Base-by-base conservation (phyloP, 495 filamentous ascomycete species). In the Opeltia flavorubescens region DNA sequence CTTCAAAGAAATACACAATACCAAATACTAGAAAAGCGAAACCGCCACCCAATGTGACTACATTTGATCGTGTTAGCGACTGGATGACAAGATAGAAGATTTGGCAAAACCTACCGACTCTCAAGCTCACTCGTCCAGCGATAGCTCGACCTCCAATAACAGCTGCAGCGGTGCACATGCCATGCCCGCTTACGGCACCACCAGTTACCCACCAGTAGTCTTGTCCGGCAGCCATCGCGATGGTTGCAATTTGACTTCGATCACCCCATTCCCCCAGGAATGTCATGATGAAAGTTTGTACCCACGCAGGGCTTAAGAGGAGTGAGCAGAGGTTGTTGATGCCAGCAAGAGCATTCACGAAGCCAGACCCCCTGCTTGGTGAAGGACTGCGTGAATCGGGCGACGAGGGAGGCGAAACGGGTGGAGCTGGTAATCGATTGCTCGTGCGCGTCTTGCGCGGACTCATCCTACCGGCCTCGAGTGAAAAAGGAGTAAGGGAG, bases 131-230 rank as follows among this genome's bases (percentile, higher is more conserved):
- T 63, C 74, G 80, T 18, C 89, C 91, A 36, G 91, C 91, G 57
- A 98, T 82, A 44, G 89, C 91, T 53, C 86, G 70, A 30, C 91
- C 91, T 5, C 91, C 91, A 48, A 98, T 71, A 17, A 98, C 91
- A n/a, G 91, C 91, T 35, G 83, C 81, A 24, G 83, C 81, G 5
- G 91, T 98, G 65, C 91, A 98, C 42, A 86, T 72, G 24, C 76
- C 80, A 62, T 98, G 91, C 31, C 93, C 91, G 4, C 76, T 69
- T 36, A 94, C 76, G 6, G 91, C 89, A 44, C 91, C 91, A 46
- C 87, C 68, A 3, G 87, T 95, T 13, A 98, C 91, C 86, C 88
- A 95, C 91, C 89, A 96, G 59, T 96, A 96, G 60, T 96, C 93
- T 65, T 93, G 85, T 2, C 91, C 91, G 8, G 91, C 91, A 39